Percentiles rank a stretch among this genome's conserved stretches.
phyloP scores from a whole-genome alignment of 495 filamentous ascomycete genomes.

The Xylaria nigripes region DNA sequence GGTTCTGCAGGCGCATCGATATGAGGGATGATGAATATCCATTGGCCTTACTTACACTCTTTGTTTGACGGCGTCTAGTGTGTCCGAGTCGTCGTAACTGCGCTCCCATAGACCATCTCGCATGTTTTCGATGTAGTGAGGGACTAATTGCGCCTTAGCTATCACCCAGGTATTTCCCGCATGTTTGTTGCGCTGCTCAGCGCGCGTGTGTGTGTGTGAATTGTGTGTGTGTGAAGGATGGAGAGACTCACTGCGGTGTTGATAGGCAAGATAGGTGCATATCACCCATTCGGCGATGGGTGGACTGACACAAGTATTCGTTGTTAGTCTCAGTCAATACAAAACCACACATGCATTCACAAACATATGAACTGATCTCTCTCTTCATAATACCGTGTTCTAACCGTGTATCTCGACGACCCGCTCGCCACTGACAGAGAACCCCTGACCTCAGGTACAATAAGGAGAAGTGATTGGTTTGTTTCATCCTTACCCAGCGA shows the following conservation, averaged over 20 bases:
- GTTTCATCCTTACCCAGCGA: constrained; percentile 49
- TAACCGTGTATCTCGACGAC: background rate
- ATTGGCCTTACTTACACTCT: constrained; percentile 31
- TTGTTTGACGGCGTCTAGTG: constrained; percentile 38
- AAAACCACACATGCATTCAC: background rate
- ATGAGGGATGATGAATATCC: background rate
- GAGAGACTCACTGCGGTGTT: constrained; percentile 35
- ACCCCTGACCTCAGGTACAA: background rate
- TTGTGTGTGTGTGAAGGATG: too few relatives aligned
- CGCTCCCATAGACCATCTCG: constrained; percentile 45
- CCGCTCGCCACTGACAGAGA: background rate
- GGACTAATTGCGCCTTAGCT: constrained; percentile 30
- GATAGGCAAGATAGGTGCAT: constrained; percentile 40
- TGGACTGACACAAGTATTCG: constrained; percentile 37
- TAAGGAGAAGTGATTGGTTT: background rate
- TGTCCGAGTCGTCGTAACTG: constrained; percentile 22
- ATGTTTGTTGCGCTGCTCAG: background rate
- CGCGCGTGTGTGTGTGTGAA: background rate
- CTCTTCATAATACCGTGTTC: background rate
- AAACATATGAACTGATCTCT: background rate
- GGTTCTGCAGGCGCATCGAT: background rate
- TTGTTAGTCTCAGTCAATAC: background rate
- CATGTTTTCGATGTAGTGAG: constrained; percentile 46
- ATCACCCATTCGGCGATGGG: constrained; percentile 79
- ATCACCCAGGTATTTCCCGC: background rate